Conservation (phyloP, 148 eudicot species). For the Nyssa sinensis region DNA sequence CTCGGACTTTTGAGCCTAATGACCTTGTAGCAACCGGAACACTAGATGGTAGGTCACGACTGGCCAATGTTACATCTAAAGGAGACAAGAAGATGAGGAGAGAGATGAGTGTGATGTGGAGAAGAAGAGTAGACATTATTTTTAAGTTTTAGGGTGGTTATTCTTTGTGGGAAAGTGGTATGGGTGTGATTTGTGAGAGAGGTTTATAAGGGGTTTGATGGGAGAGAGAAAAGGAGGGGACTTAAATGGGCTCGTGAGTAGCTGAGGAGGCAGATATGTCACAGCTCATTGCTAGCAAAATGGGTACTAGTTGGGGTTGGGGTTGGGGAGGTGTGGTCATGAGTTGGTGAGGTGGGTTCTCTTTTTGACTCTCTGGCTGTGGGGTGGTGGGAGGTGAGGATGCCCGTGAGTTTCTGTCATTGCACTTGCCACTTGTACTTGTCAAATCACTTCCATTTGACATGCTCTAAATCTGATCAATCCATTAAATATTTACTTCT, state of each 20-base stretch:
- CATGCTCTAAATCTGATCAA: too few relatives aligned
- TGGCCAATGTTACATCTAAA: slow-evolving; percentile 19
- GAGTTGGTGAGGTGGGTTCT: slow-evolving; percentile 29
- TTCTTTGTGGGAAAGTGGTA: neutral
- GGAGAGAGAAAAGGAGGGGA: too few relatives aligned
- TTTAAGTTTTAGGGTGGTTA: neutral
- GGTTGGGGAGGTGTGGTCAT: slow-evolving; percentile 12
- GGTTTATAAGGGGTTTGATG: slow-evolving; percentile 13
- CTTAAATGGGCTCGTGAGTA: slow-evolving; percentile 35
- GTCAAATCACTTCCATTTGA: neutral
- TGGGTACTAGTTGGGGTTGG: neutral
- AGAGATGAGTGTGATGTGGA: slow-evolving; percentile 3
- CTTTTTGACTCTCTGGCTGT: too few relatives aligned
- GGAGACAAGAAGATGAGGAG: slow-evolving; percentile 19
- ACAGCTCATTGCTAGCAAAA: slow-evolving; percentile 31
- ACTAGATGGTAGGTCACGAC: slow-evolving; percentile 3
- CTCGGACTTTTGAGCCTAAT: too few relatives aligned
- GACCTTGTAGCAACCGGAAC: too few relatives aligned
- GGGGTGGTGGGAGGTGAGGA: too few relatives aligned
- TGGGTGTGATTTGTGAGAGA: neutral
- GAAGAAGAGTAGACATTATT: slow-evolving; percentile 4
- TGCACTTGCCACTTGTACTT: too few relatives aligned
- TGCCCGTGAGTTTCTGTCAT: slow-evolving; percentile 42
- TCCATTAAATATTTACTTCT: too few relatives aligned
- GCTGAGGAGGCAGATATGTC: slow-evolving; percentile 16